These are phyloP conservation scores for Rhynchospora pubera DNA, from an alignment of 176 grass and related monocot genomes.

Conservation along the genomic window DNA sequence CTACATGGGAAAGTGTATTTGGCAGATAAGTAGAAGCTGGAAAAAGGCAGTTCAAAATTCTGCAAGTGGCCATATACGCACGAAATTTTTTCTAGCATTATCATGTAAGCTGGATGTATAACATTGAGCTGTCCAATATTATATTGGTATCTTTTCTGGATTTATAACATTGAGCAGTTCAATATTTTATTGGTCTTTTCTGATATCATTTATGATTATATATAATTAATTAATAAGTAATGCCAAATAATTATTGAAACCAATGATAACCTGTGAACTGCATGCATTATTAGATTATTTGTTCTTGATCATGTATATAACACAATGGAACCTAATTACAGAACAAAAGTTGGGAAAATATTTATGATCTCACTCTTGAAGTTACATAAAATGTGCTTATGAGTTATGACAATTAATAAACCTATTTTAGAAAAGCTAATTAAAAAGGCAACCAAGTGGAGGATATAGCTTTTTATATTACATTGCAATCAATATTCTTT, in stretches of 20 bases:
- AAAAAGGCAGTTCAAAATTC: too few relatives aligned
- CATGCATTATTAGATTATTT: not conserved
- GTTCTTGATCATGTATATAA: not conserved
- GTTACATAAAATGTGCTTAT: not conserved
- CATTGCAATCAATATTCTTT: too few relatives aligned
- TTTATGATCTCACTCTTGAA: not conserved
- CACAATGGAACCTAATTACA: not conserved
- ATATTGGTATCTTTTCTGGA: too few relatives aligned
- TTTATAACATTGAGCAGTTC: too few relatives aligned
- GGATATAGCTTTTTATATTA: not conserved
- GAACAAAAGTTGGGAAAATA: not conserved
- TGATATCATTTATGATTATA: not conserved
- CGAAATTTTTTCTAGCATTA: too few relatives aligned
- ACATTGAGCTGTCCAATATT: too few relatives aligned
- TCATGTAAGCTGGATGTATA: too few relatives aligned
- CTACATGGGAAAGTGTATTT: too few relatives aligned
- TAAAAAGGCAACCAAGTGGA: not conserved
- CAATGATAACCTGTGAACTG: not conserved
- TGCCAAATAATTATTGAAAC: not conserved
- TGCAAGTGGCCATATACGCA: too few relatives aligned
- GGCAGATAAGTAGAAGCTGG: too few relatives aligned
- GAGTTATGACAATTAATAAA: not conserved
- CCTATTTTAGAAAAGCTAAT: not conserved
- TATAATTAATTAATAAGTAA: not conserved
- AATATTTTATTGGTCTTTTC: too few relatives aligned